A percentile compares a stretch with the other conserved stretches of the same genome.
phyloP scores from a whole-genome alignment of 2,329 filamentous ascomycete species.

The Ophiostoma montium region DNA sequence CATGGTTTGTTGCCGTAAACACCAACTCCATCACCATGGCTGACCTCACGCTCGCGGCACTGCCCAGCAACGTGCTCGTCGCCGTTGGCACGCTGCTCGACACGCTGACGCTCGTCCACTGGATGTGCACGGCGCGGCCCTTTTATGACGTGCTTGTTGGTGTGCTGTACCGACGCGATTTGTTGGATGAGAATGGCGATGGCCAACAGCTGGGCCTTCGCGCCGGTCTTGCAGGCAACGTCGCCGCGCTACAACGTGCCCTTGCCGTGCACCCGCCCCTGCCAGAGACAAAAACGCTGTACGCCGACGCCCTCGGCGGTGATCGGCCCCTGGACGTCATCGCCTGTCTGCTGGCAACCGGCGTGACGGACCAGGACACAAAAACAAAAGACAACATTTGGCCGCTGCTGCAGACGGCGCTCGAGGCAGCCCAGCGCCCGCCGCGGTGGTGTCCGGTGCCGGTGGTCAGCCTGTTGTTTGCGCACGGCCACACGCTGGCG shows the following conservation, averaged over 20 bases:
- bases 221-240: conserved; percentile 2
- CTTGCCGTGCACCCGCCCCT: not conserved
- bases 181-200: not conserved
- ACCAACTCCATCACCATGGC: not conserved
- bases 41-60: not conserved
- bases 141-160: conserved; percentile 2
- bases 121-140: not conserved
- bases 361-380: not conserved
- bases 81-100: conserved; percentile 3
- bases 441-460: conserved; percentile 10
- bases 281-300: not conserved
- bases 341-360: not conserved
- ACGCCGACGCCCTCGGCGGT: not conserved
- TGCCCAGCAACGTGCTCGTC: conserved; percentile 6
- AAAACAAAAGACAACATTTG: conserved; percentile 1
- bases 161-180: conserved; percentile 3
- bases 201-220: not conserved
- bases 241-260: conserved; percentile 1
- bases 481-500: not conserved
- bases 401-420: conserved; percentile 3
- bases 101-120: not conserved
- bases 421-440: conserved; percentile 1
- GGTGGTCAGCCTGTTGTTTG: conserved; percentile 2
- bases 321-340: not conserved
- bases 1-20: too few relatives aligned